These are phyloP conservation scores for Graphilbum fragrans DNA, from an alignment of 2,329 filamentous ascomycete species.

Conservation along the genomic window DNA sequence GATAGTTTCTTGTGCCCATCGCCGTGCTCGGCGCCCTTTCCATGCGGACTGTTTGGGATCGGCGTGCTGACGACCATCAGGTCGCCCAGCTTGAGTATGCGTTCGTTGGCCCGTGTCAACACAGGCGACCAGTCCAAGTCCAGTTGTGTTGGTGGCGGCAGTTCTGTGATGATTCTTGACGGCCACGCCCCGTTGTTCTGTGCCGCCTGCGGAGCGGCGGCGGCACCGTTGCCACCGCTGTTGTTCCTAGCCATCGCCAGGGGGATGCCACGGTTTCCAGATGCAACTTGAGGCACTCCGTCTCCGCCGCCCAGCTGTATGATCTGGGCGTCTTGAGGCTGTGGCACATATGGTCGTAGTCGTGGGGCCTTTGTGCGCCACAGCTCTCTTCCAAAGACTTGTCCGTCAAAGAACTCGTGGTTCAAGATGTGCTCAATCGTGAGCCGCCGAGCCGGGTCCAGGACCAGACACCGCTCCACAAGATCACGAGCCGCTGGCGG, in stretches of 20 bases:
- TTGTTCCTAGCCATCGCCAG: background rate
- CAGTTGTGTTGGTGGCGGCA: constrained; percentile 90
- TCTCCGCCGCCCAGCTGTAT: constrained; percentile 47
- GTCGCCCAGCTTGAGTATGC: constrained; percentile 89
- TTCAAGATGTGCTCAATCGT: constrained; percentile 95
- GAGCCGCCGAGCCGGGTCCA: constrained; percentile 73
- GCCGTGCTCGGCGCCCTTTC: constrained; percentile 50
- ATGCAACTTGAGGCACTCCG: background rate
- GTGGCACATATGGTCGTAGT: constrained; percentile 71
- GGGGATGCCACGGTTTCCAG: background rate
- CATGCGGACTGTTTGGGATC: constrained; percentile 60
- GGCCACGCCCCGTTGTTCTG: constrained; percentile 43
- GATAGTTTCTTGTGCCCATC: constrained; percentile 80
- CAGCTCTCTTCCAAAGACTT: constrained; percentile 68
- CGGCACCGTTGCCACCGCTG: background rate
- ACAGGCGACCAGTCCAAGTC: constrained; percentile 99
- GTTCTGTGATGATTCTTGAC: constrained; percentile 78
- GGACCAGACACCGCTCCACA: constrained; percentile 77
- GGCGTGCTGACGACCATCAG: constrained; percentile 73
- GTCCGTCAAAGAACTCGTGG: constrained; percentile 86
- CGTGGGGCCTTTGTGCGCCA: constrained; percentile 88
- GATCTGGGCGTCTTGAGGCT: constrained; percentile 57
- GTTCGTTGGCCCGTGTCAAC: constrained; percentile 77
- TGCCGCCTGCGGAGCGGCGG: constrained; percentile 10
- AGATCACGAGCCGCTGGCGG: constrained; percentile 77